Evolutionary conservation across 768 basidiomycete genomes (phyloP), one percentile per base, ranked within the genome.

Genomic region (Clavaria fumosa): DNA sequence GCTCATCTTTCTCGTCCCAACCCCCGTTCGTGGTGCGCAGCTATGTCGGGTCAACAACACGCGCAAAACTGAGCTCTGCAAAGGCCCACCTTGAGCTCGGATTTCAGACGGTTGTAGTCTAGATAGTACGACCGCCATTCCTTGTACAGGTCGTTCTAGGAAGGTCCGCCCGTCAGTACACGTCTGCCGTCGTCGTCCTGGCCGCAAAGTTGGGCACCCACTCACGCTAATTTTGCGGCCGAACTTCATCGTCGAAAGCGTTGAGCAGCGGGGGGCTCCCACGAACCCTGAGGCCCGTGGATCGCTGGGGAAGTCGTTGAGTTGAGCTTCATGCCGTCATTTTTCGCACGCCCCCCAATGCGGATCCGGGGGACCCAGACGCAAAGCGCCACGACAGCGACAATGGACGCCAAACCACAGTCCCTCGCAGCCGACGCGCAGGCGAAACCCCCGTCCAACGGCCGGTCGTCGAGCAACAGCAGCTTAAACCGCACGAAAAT

Each of bases 51-150:
- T n/a, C 34, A 15, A 33, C 11, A 15, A 23, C 23, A 22, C 3
- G 12, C 14, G 10, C 5, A 10, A 12, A 26, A 10, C 19, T 35
- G 38, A 23, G 18, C 20, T 20, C 5, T 7, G 34, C 6, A 22
- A 14, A 17, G n/a, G 43, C 51, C 43, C 30, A 78, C 81, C 66
- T 96, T 95, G 47, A 97, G 73, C 46, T 85, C 79, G 38, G 83
- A 81, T 59, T 96, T 96, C 31, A 96, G 66, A 5, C 67, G 63
- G 49, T 82, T 84, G 50, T 97, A 96, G 59, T 90, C 74, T 40
- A 96, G 69, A 52, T 96, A 96, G 50, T 78, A 82, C 2, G 79
- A 79, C 14, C 76, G 69, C 90, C 90, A 95, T 67, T 88, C 90
- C 46, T 67, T 70, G 58, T 91, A 95, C 28, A 88, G 67, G 49